Conservation (phyloP, 1,139 yeast species). For the Scheffersomyces illinoinensis region DNA sequence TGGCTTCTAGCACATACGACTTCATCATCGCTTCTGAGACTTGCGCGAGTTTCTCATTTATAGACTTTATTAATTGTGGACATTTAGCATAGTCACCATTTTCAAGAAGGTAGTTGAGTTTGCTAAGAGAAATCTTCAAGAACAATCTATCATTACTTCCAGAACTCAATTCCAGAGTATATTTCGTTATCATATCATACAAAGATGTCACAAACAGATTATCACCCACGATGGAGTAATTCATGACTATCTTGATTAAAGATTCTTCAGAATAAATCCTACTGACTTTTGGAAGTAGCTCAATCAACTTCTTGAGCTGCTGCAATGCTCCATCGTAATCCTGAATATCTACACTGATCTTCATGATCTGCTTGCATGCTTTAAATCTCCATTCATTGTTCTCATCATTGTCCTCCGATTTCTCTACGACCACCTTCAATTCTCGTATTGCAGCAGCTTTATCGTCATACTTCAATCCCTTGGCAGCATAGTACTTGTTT, state of each 20-base stretch:
- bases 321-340: slow-evolving; percentile 36
- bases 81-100: slow-evolving; percentile 37
- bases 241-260: slow-evolving; percentile 53
- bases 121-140: slow-evolving; percentile 55
- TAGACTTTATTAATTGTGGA: slow-evolving; percentile 33
- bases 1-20: slow-evolving; percentile 57
- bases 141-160: slow-evolving; percentile 52
- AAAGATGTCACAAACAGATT: slow-evolving; percentile 25
- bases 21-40: slow-evolving; percentile 47
- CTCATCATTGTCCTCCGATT: slow-evolving; percentile 11
- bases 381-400: slow-evolving; percentile 52
- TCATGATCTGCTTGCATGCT: slow-evolving; percentile 65
- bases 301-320: slow-evolving; percentile 24
- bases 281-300: slow-evolving; percentile 29
- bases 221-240: slow-evolving; percentile 37
- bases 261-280: slow-evolving; percentile 63
- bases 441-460: slow-evolving; percentile 16
- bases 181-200: slow-evolving; percentile 30
- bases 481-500: slow-evolving; percentile 61
- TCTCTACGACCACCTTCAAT: slow-evolving; percentile 10
- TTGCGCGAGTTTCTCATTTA: slow-evolving; percentile 39
- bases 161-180: slow-evolving; percentile 14
- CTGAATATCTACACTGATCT: slow-evolving; percentile 43
- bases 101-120: slow-evolving; percentile 50
- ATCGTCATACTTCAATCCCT: slow-evolving; percentile 63